Evolutionary conservation across 768 basidiomycete species (phyloP).

Genomic region (Leucocoprinus leucothites): DNA sequence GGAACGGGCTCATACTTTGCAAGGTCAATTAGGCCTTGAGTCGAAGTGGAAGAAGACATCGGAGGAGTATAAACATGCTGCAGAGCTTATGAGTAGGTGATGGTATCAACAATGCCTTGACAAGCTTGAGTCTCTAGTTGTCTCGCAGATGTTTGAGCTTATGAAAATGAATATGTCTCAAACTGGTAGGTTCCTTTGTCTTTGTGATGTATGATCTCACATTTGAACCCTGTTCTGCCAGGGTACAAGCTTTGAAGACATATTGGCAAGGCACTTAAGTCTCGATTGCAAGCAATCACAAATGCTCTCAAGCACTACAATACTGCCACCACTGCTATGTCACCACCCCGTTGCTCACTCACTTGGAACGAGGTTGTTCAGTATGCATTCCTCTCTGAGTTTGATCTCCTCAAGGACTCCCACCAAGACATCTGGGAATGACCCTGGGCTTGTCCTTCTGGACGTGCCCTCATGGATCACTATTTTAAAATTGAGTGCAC

Average conservation of each 20-base stretch:
- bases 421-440: slow-evolving; percentile 1
- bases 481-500: too few species aligned
- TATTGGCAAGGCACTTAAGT: slow-evolving; percentile 21
- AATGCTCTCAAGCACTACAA: slow-evolving; percentile 16
- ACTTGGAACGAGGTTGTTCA: slow-evolving; percentile 24
- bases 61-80: too few species aligned
- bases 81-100: not conserved
- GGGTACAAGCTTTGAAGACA: slow-evolving; percentile 27
- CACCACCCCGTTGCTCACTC: slow-evolving; percentile 16
- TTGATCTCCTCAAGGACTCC: slow-evolving; percentile 19
- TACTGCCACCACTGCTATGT: not conserved
- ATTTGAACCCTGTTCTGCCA: slow-evolving; percentile 1
- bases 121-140: slow-evolving; percentile 18
- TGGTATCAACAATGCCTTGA: slow-evolving; percentile 19
- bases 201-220: not conserved
- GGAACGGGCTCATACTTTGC: not conserved
- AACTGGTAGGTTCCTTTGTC: slow-evolving; percentile 19
- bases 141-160: slow-evolving; percentile 23
- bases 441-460: too few species aligned
- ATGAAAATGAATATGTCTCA: slow-evolving; percentile 23
- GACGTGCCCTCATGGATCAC: too few species aligned
- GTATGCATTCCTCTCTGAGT: slow-evolving; percentile 21
- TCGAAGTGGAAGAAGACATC: slow-evolving; percentile 13
- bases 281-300: slow-evolving; percentile 20
- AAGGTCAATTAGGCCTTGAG: slow-evolving; percentile 13